phyloP scores from a whole-genome alignment of 495 filamentous ascomycete species.

The Saxophila tyrrhenica region DNA sequence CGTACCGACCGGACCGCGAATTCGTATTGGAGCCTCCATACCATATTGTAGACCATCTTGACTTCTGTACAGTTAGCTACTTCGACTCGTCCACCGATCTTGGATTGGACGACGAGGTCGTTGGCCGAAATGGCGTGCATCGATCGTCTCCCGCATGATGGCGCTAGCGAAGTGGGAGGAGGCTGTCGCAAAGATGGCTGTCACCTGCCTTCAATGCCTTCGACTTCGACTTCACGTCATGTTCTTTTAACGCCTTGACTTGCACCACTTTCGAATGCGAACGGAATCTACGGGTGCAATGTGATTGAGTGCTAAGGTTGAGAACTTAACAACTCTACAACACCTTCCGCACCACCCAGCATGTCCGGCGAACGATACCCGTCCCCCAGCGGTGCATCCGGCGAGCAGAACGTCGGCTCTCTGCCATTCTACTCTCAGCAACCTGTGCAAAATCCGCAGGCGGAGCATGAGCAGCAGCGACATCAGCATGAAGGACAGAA shows the following conservation, averaged over 20 bases:
- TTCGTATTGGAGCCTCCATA: too few species aligned
- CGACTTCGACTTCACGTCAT: too few species aligned
- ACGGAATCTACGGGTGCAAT: too few species aligned
- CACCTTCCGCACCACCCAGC: too few species aligned
- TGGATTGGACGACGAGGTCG: too few species aligned
- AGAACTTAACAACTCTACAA: too few species aligned
- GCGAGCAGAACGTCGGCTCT: neutral
- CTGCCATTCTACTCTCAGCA: conserved; percentile 14
- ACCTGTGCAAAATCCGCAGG: neutral
- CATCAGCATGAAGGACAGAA: neutral
- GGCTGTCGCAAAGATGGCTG: neutral
- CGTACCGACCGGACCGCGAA: neutral
- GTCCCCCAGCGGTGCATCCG: neutral
- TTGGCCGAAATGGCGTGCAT: neutral
- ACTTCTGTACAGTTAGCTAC: too few species aligned
- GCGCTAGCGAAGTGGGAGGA: neutral
- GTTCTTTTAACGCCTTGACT: neutral
- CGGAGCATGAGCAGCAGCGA: neutral
- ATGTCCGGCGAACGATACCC: conserved; percentile 1
- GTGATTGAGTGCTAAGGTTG: too few species aligned
- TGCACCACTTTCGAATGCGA: too few species aligned
- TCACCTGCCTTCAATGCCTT: neutral
- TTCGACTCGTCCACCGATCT: too few species aligned
- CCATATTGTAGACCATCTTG: too few species aligned
- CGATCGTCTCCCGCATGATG: neutral